A percentile compares a stretch with the other conserved stretches of the same genome.
phyloP scores from a whole-genome alignment of 805 yeast species.

The Yueomyces sp. region DNA sequence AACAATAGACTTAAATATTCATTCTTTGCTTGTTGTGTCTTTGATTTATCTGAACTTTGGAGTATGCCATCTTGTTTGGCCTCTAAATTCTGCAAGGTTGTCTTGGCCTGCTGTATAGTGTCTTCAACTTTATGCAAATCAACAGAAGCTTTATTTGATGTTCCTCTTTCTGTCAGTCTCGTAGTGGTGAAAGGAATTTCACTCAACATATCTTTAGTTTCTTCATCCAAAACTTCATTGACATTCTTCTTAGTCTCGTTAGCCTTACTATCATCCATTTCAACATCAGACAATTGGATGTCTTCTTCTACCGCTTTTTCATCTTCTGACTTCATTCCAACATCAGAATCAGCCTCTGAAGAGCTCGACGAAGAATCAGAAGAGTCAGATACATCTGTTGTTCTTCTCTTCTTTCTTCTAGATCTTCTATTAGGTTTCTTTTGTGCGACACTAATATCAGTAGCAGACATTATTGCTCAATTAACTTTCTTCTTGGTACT shows the following conservation, averaged over 20 bases:
- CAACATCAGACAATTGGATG: constrained; percentile 16
- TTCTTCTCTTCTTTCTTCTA: constrained; percentile 64
- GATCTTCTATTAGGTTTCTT: constrained; percentile 22
- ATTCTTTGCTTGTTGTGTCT: constrained; percentile 20
- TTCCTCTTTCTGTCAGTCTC: constrained; percentile 17
- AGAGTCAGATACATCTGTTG: constrained; percentile 55
- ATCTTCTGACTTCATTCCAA: constrained; percentile 4
- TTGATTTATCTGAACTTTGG: constrained; percentile 4
- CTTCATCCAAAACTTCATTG: constrained; percentile 9
- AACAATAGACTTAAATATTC: constrained; percentile 45
- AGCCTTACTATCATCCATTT: constrained; percentile 1
- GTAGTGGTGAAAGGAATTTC: constrained; percentile 24
- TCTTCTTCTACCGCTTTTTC: constrained; percentile 10
- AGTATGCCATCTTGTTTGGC: constrained; percentile 5
- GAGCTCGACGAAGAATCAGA: constrained; percentile 31
- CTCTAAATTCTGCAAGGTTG: neutral
- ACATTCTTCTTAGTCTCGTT: neutral
- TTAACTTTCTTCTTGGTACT: neutral
- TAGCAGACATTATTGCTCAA: constrained; percentile 11
- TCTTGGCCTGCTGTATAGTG: constrained; percentile 19
- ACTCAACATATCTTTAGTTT: constrained; percentile 10
- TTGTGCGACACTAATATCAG: constrained; percentile 8
- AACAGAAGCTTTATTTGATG: constrained; percentile 10
- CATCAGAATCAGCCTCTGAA: constrained; percentile 19
- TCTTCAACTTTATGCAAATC: constrained; percentile 21